phyloP scores from a whole-genome alignment of 495 filamentous ascomycete genomes.

The Penicillium flavigenum region DNA sequence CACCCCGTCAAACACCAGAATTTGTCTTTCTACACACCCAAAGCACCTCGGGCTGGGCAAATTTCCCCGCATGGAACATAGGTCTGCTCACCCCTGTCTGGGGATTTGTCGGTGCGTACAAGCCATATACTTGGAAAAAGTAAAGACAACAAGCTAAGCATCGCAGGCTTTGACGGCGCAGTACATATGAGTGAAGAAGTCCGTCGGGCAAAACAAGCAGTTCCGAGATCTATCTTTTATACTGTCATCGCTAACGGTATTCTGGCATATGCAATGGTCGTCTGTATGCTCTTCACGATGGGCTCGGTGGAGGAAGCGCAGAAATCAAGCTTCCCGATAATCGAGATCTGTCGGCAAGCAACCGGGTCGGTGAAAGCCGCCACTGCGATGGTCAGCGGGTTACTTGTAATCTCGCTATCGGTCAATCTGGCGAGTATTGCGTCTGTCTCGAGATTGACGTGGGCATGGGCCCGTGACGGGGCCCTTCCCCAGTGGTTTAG shows the following conservation, averaged over 20 bases:
- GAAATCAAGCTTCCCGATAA: conserved; percentile 39
- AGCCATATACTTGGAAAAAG: background rate
- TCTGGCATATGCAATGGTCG: conserved; percentile 38
- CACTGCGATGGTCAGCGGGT: conserved; percentile 43
- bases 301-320: conserved; percentile 33
- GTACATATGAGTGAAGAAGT: conserved; percentile 45
- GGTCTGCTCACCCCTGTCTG: conserved; percentile 37
- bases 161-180: conserved; percentile 26
- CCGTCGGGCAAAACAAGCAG: conserved; percentile 32
- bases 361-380: conserved; percentile 41
- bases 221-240: conserved; percentile 41
- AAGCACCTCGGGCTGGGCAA: conserved; percentile 35
- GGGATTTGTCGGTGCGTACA: conserved; percentile 26
- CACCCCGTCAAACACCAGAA: conserved; percentile 14
- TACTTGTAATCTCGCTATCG: conserved; percentile 44
- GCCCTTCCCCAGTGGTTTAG: conserved; percentile 41
- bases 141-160: background rate
- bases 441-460: conserved; percentile 37
- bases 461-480: conserved; percentile 44
- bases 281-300: conserved; percentile 43
- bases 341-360: conserved; percentile 44
- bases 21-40: conserved; percentile 24
- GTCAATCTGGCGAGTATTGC: conserved; percentile 33
- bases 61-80: conserved; percentile 35
- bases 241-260: conserved; percentile 32